Evolutionary conservation across 2,329 filamentous ascomycete species (phyloP).

Genomic region (Clonostachys chloroleuca): DNA sequence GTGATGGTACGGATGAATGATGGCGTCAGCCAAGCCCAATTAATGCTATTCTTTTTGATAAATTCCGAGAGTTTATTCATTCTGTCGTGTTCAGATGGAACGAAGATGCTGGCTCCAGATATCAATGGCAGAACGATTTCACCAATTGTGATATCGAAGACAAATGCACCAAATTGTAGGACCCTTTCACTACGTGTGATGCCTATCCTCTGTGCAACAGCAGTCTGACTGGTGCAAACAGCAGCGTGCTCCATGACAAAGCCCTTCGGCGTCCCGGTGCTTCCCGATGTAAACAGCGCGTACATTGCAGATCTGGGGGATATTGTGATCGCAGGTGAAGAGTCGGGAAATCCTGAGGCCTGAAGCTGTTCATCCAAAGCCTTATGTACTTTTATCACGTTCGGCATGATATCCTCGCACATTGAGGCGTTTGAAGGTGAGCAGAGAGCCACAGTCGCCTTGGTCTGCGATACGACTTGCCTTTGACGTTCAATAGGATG

Average conservation of each 20-base stretch:
- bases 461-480: neutral
- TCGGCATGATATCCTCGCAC: neutral
- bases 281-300: conserved; percentile 10
- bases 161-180: conserved; percentile 6
- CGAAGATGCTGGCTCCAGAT: conserved; percentile 1
- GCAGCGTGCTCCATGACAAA: conserved; percentile 8
- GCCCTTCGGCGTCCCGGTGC: conserved; percentile 11
- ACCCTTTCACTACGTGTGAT: neutral
- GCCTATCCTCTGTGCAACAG: neutral
- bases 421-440: neutral
- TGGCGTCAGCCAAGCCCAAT: conserved; percentile 2
- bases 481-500: neutral
- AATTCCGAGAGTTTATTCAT: conserved; percentile 5
- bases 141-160: conserved; percentile 6
- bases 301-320: conserved; percentile 2
- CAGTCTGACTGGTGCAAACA: conserved; percentile 1
- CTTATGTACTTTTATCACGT: neutral
- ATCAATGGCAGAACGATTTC: conserved; percentile 6
- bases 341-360: too few relatives aligned
- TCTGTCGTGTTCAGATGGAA: conserved; percentile 7
- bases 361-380: neutral
- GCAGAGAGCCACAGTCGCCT: neutral
- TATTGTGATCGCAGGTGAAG: too few relatives aligned
- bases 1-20: neutral
- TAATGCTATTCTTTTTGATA: conserved; percentile 2